Evolutionary conservation across 2,329 filamentous ascomycete species (phyloP).

Genomic region (Fusarium tjaetaba): DNA sequence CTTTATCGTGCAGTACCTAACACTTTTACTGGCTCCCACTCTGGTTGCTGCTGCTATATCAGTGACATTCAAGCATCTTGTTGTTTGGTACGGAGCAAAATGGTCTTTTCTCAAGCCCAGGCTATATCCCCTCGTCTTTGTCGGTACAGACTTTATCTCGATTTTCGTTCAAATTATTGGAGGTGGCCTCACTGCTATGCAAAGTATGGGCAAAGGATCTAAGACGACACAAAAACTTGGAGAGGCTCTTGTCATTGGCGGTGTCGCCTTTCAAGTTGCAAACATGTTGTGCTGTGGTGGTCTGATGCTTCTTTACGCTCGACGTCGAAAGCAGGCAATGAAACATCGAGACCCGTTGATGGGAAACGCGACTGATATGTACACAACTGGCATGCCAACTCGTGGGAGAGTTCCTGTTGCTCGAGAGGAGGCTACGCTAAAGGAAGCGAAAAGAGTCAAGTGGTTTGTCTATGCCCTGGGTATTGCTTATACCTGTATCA

Average conservation of each 20-base stretch:
- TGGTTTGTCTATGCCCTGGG: constrained; percentile 27
- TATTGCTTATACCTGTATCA: constrained; percentile 24
- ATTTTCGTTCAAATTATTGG: constrained; percentile 42
- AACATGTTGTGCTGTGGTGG: constrained; percentile 41
- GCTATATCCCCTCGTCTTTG: constrained; percentile 61
- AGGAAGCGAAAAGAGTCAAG: constrained; percentile 11
- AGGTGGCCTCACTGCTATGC: constrained; percentile 23
- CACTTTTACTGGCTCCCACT: constrained; percentile 54
- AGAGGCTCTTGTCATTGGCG: constrained; percentile 35
- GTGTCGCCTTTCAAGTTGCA: constrained; percentile 42
- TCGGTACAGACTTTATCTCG: constrained; percentile 58
- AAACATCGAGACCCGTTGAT: background rate
- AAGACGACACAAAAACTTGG: constrained; percentile 16
- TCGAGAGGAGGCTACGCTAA: constrained; percentile 15
- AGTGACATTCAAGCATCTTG: constrained; percentile 57
- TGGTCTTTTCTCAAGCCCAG: constrained; percentile 53
- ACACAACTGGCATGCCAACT: background rate
- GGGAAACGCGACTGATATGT: background rate
- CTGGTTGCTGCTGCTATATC: constrained; percentile 58
- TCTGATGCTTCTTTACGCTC: constrained; percentile 27
- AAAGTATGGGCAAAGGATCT: constrained; percentile 14
- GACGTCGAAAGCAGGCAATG: constrained; percentile 14
- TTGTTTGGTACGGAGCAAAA: constrained; percentile 54
- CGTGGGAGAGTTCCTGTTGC: constrained; percentile 13
- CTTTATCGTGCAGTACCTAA: constrained; percentile 54